These are phyloP conservation scores for Penicillium digitatum DNA, from an alignment of 2,329 filamentous ascomycete genomes.

Conservation along the genomic window DNA sequence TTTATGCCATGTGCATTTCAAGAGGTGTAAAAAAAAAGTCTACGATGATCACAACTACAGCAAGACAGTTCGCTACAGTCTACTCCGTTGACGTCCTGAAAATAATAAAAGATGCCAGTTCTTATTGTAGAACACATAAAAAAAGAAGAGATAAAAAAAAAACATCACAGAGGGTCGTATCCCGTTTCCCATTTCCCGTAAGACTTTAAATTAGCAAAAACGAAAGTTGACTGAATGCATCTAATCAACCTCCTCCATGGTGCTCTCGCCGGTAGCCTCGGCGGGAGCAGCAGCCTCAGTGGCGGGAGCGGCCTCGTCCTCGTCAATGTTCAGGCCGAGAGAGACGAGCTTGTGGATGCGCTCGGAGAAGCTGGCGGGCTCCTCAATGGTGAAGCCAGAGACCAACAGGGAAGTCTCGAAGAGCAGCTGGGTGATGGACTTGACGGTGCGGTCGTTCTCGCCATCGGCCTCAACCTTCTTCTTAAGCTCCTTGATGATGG, in stretches of 20 bases:
- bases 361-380: slow-evolving; percentile 96
- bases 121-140: slow-evolving; percentile 6
- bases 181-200: slow-evolving; percentile 30
- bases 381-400: slow-evolving; percentile 98
- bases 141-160: slow-evolving; percentile 16
- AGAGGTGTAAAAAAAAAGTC: background rate
- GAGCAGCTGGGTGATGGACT: slow-evolving; percentile 96
- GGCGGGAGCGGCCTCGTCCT: slow-evolving; percentile 67
- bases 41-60: background rate
- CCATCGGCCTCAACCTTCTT: slow-evolving; percentile 97
- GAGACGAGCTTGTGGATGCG: slow-evolving; percentile 99
- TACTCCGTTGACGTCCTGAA: background rate
- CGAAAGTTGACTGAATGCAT: slow-evolving; percentile 21
- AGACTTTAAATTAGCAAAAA: slow-evolving; percentile 22
- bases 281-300: slow-evolving; percentile 58
- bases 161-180: slow-evolving; percentile 27
- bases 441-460: slow-evolving; percentile 98
- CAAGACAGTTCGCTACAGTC: background rate
- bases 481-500: slow-evolving; percentile 99
- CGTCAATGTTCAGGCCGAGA: slow-evolving; percentile 94
- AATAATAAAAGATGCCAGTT: background rate
- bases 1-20: background rate
- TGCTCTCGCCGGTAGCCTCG: slow-evolving; percentile 73
- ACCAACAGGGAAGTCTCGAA: slow-evolving; percentile 98
- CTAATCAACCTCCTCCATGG: slow-evolving; percentile 99